Percentiles rank a stretch among this genome's conserved stretches.
These are phyloP conservation scores for Homolaphlyctis polyrhiza DNA, from an alignment of 371 early-diverging fungal genomes.

Conservation along the genomic window DNA sequence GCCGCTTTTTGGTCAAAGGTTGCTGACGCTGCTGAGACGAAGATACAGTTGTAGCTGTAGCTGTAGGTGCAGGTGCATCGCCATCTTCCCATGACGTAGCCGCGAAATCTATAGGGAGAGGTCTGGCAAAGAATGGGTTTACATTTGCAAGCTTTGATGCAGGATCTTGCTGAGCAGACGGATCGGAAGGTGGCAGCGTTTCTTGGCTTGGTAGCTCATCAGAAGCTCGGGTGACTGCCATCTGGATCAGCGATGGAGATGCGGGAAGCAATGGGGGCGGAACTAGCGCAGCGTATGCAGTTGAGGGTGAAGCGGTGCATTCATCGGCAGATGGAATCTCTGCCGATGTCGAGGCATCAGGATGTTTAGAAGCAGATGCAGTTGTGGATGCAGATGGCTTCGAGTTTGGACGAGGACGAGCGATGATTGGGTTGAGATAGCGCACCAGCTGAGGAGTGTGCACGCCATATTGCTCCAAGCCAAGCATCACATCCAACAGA, in stretches of 20 bases:
- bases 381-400: not conserved
- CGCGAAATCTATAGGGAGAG: not conserved
- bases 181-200: not conserved
- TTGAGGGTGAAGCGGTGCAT: no score
- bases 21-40: no score
- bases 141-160: not conserved
- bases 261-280: no score
- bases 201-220: not conserved
- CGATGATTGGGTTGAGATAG: not conserved
- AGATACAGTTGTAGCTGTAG: no score
- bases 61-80: not conserved
- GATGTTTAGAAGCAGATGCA: not conserved
- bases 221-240: not conserved
- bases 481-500: not conserved
- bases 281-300: no score
- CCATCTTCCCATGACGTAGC: not conserved
- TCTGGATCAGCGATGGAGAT: no score
- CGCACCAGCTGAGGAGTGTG: not conserved
- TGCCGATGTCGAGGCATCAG: no score
- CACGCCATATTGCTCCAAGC: not conserved
- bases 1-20: no score
- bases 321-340: no score
- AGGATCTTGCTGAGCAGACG: not conserved
- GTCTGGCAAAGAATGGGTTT: conserved; percentile 6
- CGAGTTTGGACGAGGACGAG: no score